These are phyloP conservation scores for Parietichytrium sp. DNA, from an alignment of 108 stramenopile genomes.

Conservation along the genomic window DNA sequence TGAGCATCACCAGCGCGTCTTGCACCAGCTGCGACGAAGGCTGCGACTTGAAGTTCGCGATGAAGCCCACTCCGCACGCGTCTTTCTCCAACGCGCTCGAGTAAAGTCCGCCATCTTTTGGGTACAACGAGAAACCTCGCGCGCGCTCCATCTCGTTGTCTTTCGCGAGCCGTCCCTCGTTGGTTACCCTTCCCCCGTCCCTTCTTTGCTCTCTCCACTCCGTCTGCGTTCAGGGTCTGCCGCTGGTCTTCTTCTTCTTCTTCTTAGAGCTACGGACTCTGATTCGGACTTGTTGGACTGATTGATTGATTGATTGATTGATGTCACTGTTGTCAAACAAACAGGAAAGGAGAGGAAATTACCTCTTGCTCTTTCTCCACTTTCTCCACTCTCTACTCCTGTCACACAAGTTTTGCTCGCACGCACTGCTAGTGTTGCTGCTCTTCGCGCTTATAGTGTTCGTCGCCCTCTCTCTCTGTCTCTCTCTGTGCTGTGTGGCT, in stretches of 20 bases:
- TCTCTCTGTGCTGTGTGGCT: too few species aligned
- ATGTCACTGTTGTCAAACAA: background rate
- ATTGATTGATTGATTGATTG: background rate
- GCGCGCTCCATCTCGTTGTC: background rate
- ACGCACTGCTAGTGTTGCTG: too few species aligned
- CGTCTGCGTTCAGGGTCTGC: background rate
- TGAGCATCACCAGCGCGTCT: background rate
- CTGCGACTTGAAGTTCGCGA: slow-evolving; percentile 64
- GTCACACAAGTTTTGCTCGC: too few species aligned
- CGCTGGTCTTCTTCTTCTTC: background rate
- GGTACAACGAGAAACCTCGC: slow-evolving; percentile 1
- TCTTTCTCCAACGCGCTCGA: slow-evolving; percentile 78
- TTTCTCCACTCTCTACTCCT: too few species aligned
- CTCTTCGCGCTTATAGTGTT: too few species aligned
- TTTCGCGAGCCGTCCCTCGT: background rate
- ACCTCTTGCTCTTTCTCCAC: too few species aligned
- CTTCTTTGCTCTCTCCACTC: background rate
- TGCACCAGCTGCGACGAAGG: slow-evolving; percentile 70
- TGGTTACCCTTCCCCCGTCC: background rate
- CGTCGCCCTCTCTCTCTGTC: too few species aligned
- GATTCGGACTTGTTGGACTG: background rate
- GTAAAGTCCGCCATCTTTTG: slow-evolving; percentile 50
- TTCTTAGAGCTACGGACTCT: background rate
- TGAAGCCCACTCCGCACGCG: slow-evolving; percentile 95
- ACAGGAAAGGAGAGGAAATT: too few species aligned